Conservation (phyloP, 306 rosid species). For the Quercus variabilis region DNA sequence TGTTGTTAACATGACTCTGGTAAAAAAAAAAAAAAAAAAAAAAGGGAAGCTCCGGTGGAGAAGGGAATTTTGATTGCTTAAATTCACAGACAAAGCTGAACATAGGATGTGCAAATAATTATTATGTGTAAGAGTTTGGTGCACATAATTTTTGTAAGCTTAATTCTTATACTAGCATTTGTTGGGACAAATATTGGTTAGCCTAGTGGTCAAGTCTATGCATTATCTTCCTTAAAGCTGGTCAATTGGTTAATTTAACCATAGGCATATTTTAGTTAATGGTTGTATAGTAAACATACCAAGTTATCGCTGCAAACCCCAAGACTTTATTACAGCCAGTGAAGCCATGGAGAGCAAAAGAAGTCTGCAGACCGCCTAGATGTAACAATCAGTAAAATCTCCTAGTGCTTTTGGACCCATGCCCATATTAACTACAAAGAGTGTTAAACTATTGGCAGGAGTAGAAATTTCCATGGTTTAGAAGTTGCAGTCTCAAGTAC, state of each 20-base stretch:
- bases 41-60: not conserved
- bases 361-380: not conserved
- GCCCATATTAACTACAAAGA: not conserved
- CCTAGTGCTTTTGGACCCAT: not conserved
- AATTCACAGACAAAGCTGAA: not conserved
- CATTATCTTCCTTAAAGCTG: not conserved
- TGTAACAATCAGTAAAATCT: not conserved
- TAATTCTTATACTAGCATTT: not conserved
- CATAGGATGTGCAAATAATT: not conserved
- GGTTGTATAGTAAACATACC: not conserved
- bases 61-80: not conserved
- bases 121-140: conserved; percentile 3
- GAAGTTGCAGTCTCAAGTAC: not conserved
- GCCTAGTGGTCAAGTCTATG: not conserved
- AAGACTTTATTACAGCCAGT: not conserved
- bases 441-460: not conserved
- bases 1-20: conserved; percentile 10
- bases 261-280: not conserved
- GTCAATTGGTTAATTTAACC: not conserved
- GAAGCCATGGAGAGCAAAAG: not conserved
- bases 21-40: not conserved
- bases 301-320: not conserved
- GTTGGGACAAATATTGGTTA: conserved; percentile 3
- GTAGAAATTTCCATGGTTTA: not conserved
- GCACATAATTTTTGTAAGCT: not conserved